Percentiles rank a stretch among this genome's conserved stretches.
Conservation (phyloP, 2,329 filamentous ascomycete genomes). For the Colletotrichum caudatum region DNA sequence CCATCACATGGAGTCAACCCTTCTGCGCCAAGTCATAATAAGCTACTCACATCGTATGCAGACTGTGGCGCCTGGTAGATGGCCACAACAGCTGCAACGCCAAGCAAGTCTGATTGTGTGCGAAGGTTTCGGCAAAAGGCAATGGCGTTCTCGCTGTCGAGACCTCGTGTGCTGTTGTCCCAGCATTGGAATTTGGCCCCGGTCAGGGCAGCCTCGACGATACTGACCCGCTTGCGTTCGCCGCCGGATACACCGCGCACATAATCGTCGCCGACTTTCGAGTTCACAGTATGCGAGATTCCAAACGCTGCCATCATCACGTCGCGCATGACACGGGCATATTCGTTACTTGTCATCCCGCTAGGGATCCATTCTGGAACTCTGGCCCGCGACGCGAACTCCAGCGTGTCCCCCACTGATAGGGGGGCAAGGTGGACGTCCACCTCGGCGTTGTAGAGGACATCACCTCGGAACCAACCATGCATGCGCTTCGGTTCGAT, state of each 20-base stretch:
- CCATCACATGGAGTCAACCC: fast-evolving
- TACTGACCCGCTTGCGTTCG: slow-evolving; percentile 57
- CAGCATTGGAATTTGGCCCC: slow-evolving; percentile 46
- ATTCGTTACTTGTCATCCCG: slow-evolving; percentile 57
- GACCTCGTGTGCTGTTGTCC: slow-evolving; percentile 50
- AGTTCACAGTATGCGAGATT: slow-evolving; percentile 43
- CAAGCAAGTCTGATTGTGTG: slow-evolving; percentile 53
- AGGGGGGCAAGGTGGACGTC: slow-evolving; percentile 72
- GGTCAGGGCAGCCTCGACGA: slow-evolving; percentile 43
- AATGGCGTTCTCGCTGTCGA: slow-evolving; percentile 61
- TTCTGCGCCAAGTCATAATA: background rate
- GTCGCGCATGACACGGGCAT: slow-evolving; percentile 62
- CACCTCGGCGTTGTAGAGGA: slow-evolving; percentile 75
- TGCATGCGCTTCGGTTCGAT: slow-evolving; percentile 41
- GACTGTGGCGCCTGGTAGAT: slow-evolving; percentile 44
- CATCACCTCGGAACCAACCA: slow-evolving; percentile 64
- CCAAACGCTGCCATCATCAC: slow-evolving; percentile 64
- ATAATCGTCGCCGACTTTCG: slow-evolving; percentile 43
- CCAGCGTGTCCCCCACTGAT: slow-evolving; percentile 70
- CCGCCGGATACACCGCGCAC: slow-evolving; percentile 43
- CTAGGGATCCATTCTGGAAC: slow-evolving; percentile 60
- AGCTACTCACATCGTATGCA: slow-evolving; percentile 40
- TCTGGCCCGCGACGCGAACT: slow-evolving; percentile 68
- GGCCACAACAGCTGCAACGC: slow-evolving; percentile 40
- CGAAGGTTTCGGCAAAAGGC: slow-evolving; percentile 66